Evolutionary conservation across 768 basidiomycete genomes (phyloP), one percentile per base, ranked within the genome.

Genomic region (Boletus eberwhitei): DNA sequence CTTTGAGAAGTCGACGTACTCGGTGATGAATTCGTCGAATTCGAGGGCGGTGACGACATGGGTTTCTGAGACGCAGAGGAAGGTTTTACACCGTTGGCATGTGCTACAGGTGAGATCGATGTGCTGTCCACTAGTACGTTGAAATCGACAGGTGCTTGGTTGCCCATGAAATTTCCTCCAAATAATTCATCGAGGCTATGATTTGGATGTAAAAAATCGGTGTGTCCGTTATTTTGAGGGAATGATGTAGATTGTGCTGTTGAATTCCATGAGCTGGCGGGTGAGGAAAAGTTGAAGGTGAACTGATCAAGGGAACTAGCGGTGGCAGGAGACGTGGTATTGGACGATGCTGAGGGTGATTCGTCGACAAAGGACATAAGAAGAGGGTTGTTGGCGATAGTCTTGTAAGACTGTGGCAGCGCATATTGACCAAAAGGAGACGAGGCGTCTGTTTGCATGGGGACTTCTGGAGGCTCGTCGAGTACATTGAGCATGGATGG

Each of bases 321-420:
- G 36, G 53, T 64, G 45, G 57, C 5, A 34, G 53, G 38, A 17
- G 62, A 36, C 19, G 49, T 62, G 57, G 63, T 56, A 53, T 62
- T 56, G 24, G 59, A 49, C 41, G 59, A 43, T 14, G 40, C 43
- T 1, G 73, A 63, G 16, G 72, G 68, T 35, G 73, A 62, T 56
- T 86, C 85, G 19, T 83, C 79, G 16, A 85, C 81, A 66, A 87
- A 87, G n/a, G 90, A 89, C 76, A 88, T 90, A 76, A 87, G 92
- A 72, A 85, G 78, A 1, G 91, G 90, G 58, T 92, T 92, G 72
- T 79, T 85, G 47, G 90, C 90, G 53, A 94, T 85, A 12, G 88
- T 90, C 53, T 87, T 91, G 70, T 83, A 91, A 2, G 77, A 69
- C 31, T 77, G 66, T 17, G 68, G 63, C n/a, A 80, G 73, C 8